These are phyloP conservation scores for Candida alai DNA, from an alignment of 805 yeast genomes.

Conservation along the genomic window DNA sequence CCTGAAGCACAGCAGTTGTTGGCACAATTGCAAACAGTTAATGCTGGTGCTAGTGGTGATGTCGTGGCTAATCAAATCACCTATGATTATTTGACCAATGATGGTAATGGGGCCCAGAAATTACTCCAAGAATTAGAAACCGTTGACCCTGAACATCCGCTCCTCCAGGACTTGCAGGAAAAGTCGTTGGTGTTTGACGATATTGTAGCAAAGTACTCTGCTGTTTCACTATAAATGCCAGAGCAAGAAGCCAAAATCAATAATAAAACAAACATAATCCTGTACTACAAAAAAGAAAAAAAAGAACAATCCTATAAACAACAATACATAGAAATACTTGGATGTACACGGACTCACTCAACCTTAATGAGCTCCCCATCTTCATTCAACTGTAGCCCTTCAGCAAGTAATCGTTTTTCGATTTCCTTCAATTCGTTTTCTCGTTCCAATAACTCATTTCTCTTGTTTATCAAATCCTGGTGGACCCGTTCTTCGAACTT, in stretches of 20 bases:
- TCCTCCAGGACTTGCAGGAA: constrained; percentile 53
- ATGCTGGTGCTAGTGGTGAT: constrained; percentile 36
- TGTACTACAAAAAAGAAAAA: no score
- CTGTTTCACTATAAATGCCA: no score
- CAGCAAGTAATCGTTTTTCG: constrained; percentile 63
- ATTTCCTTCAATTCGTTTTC: constrained; percentile 83
- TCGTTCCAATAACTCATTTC: constrained; percentile 77
- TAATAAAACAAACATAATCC: no score
- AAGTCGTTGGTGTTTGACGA: constrained; percentile 65
- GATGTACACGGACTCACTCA: no score
- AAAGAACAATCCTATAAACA: no score
- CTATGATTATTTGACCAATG: constrained; percentile 45
- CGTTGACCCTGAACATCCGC: constrained; percentile 54
- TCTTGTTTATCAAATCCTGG: constrained; percentile 74
- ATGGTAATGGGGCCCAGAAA: constrained; percentile 41
- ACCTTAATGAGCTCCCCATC: constrained; percentile 32
- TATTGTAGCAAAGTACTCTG: constrained; percentile 55
- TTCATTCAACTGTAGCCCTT: constrained; percentile 44
- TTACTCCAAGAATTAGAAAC: constrained; percentile 44
- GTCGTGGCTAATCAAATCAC: constrained; percentile 65
- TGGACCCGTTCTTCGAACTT: constrained; percentile 88
- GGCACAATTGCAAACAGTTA: constrained; percentile 42
- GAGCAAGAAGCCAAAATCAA: no score
- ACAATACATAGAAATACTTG: no score
- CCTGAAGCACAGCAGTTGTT: constrained; percentile 76